Evolutionary conservation across 768 basidiomycete genomes (phyloP), one percentile per base, ranked within the genome.

Genomic region (Sarcodon sp.): DNA sequence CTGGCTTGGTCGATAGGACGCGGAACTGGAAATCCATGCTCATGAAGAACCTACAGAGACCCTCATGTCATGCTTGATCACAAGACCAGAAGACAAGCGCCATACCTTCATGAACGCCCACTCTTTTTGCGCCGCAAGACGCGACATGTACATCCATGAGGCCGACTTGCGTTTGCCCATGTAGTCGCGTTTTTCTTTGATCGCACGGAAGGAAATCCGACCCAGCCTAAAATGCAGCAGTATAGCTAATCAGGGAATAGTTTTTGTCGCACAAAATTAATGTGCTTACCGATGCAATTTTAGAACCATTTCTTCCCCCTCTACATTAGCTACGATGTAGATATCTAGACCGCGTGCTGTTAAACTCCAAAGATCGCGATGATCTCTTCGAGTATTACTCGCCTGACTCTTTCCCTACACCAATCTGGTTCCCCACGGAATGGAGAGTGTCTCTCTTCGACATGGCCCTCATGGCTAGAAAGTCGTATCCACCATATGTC

Each of bases 91-190:
- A 4, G 35, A 21, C n/a, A 35, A 46, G 11, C 45, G 36, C 47
- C 67, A 38, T 47, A 90, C 94, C 74, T 96, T 97, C 89, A 99
- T 94, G 64, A 98, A 99, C 1, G 89, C 90, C 77, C 83, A 99
- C 62, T 99, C 96, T 61, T 97, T 98, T 67, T 94, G 85, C 7
- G 96, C 96, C 13, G 93, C 85, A 43, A 99, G 66, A 16, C 96
- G 77, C 16, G 90, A 93, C 88, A 99, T 89, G 66, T 97, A 98
- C 92, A 98, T 96, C 96, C 96, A 99, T 13, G 89, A 89, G 0
- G 96, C 94, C 13, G 85, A 88, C 64, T 91, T 91, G 37, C 96
- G 77, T 64, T 92, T 94, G 18, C 93, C 90, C 48, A 99, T 69
- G 61, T 98, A 99, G 60, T 99, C 96, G 51, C 96, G 73, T 60